phyloP scores from a whole-genome alignment of 768 basidiomycete species.

The Crucibulum laeve region DNA sequence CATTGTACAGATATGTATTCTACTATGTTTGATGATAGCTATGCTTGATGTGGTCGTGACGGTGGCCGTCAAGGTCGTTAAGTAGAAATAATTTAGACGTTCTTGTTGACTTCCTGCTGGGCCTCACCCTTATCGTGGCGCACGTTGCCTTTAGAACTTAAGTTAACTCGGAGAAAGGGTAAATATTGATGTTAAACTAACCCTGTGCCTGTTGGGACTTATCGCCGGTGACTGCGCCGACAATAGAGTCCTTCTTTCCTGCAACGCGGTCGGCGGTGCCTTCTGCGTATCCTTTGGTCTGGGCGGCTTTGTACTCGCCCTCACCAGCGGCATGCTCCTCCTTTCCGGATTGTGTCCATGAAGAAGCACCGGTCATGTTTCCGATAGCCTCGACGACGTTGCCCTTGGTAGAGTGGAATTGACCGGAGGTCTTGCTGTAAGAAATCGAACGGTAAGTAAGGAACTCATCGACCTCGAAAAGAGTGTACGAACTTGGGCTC shows the following conservation, averaged over 20 bases:
- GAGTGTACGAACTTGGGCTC: slow-evolving; percentile 21
- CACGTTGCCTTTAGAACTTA: slow-evolving; percentile 23
- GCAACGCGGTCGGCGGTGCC: slow-evolving; percentile 38
- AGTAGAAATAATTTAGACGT: too few species aligned
- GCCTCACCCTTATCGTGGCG: too few species aligned
- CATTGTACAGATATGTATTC: too few species aligned
- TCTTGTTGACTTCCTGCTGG: slow-evolving; percentile 52
- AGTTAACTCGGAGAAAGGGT: background rate
- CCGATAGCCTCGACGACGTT: slow-evolving; percentile 35
- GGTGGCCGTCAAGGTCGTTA: too few species aligned
- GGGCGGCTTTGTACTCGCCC: slow-evolving; percentile 43
- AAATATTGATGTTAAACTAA: slow-evolving; percentile 12
- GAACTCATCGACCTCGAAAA: too few species aligned
- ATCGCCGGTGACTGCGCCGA: slow-evolving; percentile 52
- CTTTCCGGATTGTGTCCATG: slow-evolving; percentile 43
- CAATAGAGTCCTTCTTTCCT: slow-evolving; percentile 44
- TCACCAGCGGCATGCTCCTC: slow-evolving; percentile 50
- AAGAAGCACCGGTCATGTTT: slow-evolving; percentile 39
- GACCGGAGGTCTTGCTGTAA: slow-evolving; percentile 36
- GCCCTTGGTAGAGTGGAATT: slow-evolving; percentile 40
- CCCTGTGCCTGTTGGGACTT: slow-evolving; percentile 37
- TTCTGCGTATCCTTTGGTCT: slow-evolving; percentile 45
- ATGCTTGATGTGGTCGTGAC: too few species aligned
- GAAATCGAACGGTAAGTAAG: background rate
- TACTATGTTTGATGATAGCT: too few species aligned